Base-by-base conservation (phyloP, 176 grass and related monocot species). In the Puya raimondii region DNA sequence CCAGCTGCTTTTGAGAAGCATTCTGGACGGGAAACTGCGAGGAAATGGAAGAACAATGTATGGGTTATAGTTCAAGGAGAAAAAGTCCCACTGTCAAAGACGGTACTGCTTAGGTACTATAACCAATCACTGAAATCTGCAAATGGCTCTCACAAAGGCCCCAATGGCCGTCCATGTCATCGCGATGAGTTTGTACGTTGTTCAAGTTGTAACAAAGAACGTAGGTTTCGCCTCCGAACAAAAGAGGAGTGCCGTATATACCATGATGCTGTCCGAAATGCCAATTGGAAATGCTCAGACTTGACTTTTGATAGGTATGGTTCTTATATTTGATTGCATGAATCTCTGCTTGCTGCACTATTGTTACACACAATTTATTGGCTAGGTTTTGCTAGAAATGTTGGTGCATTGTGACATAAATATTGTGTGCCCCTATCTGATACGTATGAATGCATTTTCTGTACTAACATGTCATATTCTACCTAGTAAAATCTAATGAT, bases 1-100 rank as follows among this genome's bases (percentile, higher is more conserved):
- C 89, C 93, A 76, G 76, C 93, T 64, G 89, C 93, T 64, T 97
- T 97, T 81, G 93, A 97, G 86, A 97, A 92, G 74, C 93, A 97
- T 78, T 90, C 89, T n/a, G 82, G 81, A 71, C 83, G 78, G 78
- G 93, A 97, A 52, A 88, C 93, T 13, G 86, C 86, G 42, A 86
- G 84, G 69, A 97, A 92, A 80, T 97, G 93, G 93, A 97, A 86
- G 79, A 97, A 91, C 84, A 97, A 76, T 22, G 80, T 97, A 64
- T 97, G 93, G 93, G 81, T 90, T 25, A 97, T 97, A 51, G 77
- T 92, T 73, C 71, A 90, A 82, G 93, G 93, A 50, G 89, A 90
- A 48, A 97, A 97, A 23, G 87, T 91, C 48, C 86, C 93, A 66
- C 54, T 97, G 17, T 74, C 80, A 53, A 97, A 92, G 75, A 92